These are phyloP conservation scores for Suhomyces kilbournensis DNA, from an alignment of 805 yeast genomes.

Conservation along the genomic window DNA sequence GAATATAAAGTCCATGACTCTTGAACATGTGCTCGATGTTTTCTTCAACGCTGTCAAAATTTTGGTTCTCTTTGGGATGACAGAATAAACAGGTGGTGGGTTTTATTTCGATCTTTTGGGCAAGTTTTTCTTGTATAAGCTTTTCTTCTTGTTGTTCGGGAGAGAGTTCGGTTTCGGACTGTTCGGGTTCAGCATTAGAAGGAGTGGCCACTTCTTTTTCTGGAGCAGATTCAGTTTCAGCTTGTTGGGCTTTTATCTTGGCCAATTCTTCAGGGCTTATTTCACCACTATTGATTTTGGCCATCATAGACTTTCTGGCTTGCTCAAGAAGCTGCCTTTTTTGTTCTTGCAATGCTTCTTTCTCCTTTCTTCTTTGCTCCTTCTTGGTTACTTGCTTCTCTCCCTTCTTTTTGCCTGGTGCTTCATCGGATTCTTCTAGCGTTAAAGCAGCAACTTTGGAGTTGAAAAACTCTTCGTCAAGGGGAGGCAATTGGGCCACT, in stretches of 20 bases:
- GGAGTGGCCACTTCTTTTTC: too few species aligned
- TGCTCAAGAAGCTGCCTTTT: constrained; percentile 46
- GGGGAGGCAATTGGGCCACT: constrained; percentile 34
- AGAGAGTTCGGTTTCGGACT: constrained; percentile 10
- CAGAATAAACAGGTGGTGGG: constrained; percentile 52
- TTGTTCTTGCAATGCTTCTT: constrained; percentile 48
- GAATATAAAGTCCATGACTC: constrained; percentile 81
- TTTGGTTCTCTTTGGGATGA: constrained; percentile 30
- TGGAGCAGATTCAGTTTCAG: constrained; percentile 1
- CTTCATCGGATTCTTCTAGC: constrained; percentile 12
- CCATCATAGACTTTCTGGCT: constrained; percentile 42
- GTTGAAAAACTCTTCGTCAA: constrained; percentile 21
- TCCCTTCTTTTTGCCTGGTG: constrained; percentile 18
- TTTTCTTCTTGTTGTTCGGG: constrained; percentile 38
- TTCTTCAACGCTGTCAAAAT: constrained; percentile 38
- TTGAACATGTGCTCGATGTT: constrained; percentile 70
- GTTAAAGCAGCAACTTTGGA: constrained; percentile 20
- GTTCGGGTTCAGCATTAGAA: not conserved
- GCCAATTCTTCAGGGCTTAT: constrained; percentile 6
- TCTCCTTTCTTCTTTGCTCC: constrained; percentile 48
- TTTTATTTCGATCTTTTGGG: constrained; percentile 47
- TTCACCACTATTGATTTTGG: constrained; percentile 24
- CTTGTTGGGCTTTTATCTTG: not conserved
- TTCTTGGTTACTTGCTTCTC: constrained; percentile 43
- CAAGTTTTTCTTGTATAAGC: constrained; percentile 43